Evolutionary conservation across 495 filamentous ascomycete species (phyloP), one percentile per base, ranked within the genome.

Genomic region (Penicillium roqueforti): DNA sequence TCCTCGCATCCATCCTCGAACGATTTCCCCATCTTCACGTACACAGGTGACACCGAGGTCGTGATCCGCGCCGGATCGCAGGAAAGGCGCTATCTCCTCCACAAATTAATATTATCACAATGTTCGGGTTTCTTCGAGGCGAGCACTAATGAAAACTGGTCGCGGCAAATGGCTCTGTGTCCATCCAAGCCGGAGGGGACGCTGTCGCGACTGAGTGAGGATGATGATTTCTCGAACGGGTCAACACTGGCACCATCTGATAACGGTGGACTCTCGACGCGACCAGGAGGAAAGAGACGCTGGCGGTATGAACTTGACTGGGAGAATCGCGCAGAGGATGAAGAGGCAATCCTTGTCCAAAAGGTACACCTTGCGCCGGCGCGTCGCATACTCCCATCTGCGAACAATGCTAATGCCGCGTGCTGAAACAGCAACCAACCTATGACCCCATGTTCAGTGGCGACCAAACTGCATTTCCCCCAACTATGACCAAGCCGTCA

Each of bases 91-190:
- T 96, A 95, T 65, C 79, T 95, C 36, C 80, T 96, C 18, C 91
- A 96, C 69, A 80, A 85, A 37, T 74, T 95, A 60, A 95, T 91
- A 23, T 70, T 96, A 58, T 82, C 87, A 32, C 87, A 93, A 72
- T 92, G 88, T 62, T 95, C 91, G 11, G 91, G 90, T 1, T 96
- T 95, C 72, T 96, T 96, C 70, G 88, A 95, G 71, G 88, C 89
- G 29, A 89, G 88, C 62, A 92, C 87, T 23, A 89, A 84, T 56
- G 85, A 88, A 56, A 87, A 91, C 68, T 96, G 91, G 91, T 86
- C 88, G 55, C 78, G 80, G n/a, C 71, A 73, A 45, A 48, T 57
- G 32, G 48, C 53, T 13, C 29, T 63, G 7, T 53, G 59, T 6
- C 59, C 61, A 4, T 44, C 66, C 10, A 68, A 70, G 40, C 63